Evolutionary conservation across 2,329 filamentous ascomycete genomes (phyloP), one percentile per base, ranked within the genome.

Genomic region (Sporothrix inflata): DNA sequence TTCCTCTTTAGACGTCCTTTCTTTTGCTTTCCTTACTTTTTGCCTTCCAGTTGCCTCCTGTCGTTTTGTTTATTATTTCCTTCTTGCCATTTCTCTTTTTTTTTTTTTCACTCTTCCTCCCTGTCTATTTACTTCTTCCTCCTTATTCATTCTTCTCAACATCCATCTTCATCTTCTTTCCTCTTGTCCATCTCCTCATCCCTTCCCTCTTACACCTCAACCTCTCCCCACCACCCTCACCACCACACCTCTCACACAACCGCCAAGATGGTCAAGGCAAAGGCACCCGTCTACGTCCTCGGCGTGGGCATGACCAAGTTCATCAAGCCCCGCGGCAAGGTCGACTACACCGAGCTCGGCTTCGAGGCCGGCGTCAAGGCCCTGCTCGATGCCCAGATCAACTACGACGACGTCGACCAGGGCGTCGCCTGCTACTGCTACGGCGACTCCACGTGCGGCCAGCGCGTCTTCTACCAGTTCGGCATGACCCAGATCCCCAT

Each of bases 231-330:
- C 24, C 16, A 40, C 55, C 21, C 55, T 16, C 19, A 8, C 55
- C 4, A 3, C 53, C 30, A 24, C 14, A n/a, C 21, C 21, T 24
- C 57, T 11, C 27, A 27, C 47, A 65, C 30, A 65, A 49, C 65
- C 69, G 55, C 47, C 69, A 77, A 78, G 72, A 88, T 88, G 86
- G 80, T 84, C 65, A 81, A 84, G 76, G 80, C 83, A 77, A 86
- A 85, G 77, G 81, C 84, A 70, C 85, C 86, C 73, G 85, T 85
- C 86, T 98, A 98, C 86, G 93, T 98, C 80, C 90, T 98, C 74
- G 95, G 95, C 85, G 96, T 98, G 77, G 95, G 95, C 84, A 96
- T 98, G 93, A 98, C 95, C 84, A 97, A 97, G 84, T 98, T 98
- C 88, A 95, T 98, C 88, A 98, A 98, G 86, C 94, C 94, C 55